Conservation (phyloP, 148 eudicot species). For the Rhododendron henanense region DNA sequence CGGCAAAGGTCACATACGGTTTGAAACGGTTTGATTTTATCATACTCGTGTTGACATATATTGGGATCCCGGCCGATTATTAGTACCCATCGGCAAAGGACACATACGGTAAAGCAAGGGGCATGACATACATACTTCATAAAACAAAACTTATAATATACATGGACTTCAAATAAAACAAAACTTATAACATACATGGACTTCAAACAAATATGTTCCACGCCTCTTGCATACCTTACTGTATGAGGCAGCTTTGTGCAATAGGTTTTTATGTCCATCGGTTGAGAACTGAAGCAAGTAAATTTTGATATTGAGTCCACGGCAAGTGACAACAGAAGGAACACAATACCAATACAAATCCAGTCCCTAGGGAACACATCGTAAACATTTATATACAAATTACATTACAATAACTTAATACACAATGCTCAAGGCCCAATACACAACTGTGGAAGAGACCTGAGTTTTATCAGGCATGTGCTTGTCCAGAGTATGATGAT, state of each 20-base stretch:
- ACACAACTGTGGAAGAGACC: not conserved
- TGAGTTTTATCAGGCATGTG: not conserved
- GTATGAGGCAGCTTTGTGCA: not conserved
- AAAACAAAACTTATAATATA: too few relatives aligned
- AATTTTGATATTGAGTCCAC: not conserved
- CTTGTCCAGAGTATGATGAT: not conserved
- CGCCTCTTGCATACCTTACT: not conserved
- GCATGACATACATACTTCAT: too few relatives aligned
- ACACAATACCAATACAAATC: not conserved
- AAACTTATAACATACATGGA: too few relatives aligned
- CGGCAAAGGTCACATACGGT: too few relatives aligned
- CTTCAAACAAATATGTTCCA: not conserved
- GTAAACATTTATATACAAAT: slow-evolving; percentile 1
- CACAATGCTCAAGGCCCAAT: not conserved
- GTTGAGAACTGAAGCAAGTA: not conserved
- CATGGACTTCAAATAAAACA: not conserved
- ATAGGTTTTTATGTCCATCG: not conserved
- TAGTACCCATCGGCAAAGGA: too few relatives aligned
- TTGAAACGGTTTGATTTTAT: not conserved
- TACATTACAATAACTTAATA: not conserved
- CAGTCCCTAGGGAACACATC: not conserved
- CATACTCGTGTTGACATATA: not conserved
- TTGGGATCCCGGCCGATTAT: too few relatives aligned
- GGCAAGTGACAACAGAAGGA: not conserved
- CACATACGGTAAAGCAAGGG: too few relatives aligned